A percentile compares a stretch with the other conserved stretches of the same genome.
phyloP scores from a whole-genome alignment of 169 alveolate species.

The Amoebophrya sp. region DNA sequence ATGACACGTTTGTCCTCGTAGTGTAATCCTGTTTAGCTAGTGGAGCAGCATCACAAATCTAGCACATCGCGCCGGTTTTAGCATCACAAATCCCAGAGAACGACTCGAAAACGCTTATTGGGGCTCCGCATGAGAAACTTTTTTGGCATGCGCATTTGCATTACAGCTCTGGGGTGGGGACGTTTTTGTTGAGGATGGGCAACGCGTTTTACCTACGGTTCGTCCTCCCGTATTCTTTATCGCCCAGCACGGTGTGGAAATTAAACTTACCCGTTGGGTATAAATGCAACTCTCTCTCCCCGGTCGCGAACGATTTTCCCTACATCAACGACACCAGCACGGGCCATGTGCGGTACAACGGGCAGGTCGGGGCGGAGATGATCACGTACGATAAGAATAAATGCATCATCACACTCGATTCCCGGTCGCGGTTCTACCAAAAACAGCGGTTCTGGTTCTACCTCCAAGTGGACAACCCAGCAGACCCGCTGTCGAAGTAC shows the following conservation, averaged over 20 bases:
- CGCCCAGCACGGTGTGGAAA: not conserved
- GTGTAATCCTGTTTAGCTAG: too few relatives aligned
- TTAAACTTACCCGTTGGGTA: not conserved
- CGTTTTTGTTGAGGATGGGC: too few relatives aligned
- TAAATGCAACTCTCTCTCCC: not conserved
- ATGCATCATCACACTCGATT: not conserved
- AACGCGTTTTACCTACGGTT: not conserved
- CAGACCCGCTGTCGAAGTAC: not conserved
- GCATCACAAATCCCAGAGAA: too few relatives aligned
- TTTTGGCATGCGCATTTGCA: too few relatives aligned
- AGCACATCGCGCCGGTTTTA: too few relatives aligned
- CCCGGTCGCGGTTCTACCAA: not conserved
- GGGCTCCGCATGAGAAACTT: too few relatives aligned
- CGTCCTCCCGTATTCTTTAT: not conserved
- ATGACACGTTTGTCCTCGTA: too few relatives aligned
- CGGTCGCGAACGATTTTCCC: not conserved
- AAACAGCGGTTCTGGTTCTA: not conserved
- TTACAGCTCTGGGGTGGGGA: too few relatives aligned
- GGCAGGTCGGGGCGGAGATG: not conserved
- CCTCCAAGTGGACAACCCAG: not conserved
- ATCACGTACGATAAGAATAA: not conserved
- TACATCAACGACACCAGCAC: not conserved
- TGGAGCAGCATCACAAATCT: too few relatives aligned
- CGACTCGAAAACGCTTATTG: too few relatives aligned
- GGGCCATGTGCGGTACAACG: not conserved